Evolutionary conservation across 1,284 basidiomycete genomes (phyloP).

Genomic region (Sporisorium exsertum): DNA sequence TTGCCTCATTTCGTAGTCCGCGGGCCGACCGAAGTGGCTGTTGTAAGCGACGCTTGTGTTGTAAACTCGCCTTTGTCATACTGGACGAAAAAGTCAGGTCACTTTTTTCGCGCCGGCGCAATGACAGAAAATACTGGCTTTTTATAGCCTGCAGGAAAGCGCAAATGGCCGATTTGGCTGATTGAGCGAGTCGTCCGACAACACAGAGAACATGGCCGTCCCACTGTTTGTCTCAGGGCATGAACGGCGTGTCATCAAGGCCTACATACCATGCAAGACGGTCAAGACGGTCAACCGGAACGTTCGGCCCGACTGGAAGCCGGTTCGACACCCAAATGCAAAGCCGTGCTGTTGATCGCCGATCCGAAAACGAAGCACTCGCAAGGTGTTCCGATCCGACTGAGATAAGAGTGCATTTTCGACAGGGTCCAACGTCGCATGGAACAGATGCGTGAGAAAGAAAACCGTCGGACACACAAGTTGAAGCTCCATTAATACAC

Average conservation of each 20-base stretch:
- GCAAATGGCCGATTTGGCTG: background rate
- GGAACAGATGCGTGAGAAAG: too few species aligned
- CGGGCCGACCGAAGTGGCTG: background rate
- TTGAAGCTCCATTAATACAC: too few species aligned
- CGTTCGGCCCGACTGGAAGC: too few species aligned
- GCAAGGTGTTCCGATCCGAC: background rate
- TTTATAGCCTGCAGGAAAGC: background rate
- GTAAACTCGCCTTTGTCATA: conserved; percentile 1
- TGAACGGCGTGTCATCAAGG: too few species aligned
- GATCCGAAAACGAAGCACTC: background rate
- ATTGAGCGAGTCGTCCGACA: background rate
- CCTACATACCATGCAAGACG: too few species aligned
- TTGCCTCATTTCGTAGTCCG: background rate
- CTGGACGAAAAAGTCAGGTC: conserved; percentile 3
- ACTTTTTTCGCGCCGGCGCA: conserved; percentile 17
- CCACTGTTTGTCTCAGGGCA: too few species aligned
- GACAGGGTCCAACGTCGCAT: conserved; percentile 3
- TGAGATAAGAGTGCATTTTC: background rate
- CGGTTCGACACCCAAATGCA: background rate
- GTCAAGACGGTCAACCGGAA: background rate
- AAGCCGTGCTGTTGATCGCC: background rate
- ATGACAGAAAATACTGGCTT: background rate
- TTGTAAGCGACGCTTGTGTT: background rate
- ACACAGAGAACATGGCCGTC: too few species aligned
- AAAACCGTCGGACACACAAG: too few species aligned